Percentiles rank a stretch among this genome's conserved stretches.
These are phyloP conservation scores for Hemisphaericaspora xylofermentans DNA, from an alignment of 1,139 yeast genomes.

Conservation along the genomic window DNA sequence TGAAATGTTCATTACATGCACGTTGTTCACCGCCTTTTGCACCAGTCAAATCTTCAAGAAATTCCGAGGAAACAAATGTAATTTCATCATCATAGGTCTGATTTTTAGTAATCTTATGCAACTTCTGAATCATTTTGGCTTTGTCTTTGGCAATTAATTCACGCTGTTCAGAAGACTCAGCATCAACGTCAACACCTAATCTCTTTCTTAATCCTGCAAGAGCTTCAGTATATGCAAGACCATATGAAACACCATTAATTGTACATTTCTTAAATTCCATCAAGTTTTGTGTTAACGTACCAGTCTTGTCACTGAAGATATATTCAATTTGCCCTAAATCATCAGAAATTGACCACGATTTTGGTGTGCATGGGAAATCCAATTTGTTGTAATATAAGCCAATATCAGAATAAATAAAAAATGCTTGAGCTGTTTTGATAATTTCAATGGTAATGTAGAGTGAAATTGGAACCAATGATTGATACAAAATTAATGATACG, in stretches of 20 bases:
- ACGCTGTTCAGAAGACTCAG: conserved; percentile 42
- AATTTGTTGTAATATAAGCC: conserved; percentile 51
- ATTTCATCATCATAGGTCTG: conserved; percentile 40
- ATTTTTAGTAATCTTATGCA: conserved; percentile 19
- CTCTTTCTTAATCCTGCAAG: conserved; percentile 58
- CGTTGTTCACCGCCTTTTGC: conserved; percentile 30
- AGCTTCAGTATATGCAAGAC: conserved; percentile 63
- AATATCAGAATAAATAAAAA: conserved; percentile 52
- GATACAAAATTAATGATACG: conserved; percentile 56
- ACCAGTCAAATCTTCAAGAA: conserved; percentile 38
- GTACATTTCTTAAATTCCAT: conserved; percentile 65
- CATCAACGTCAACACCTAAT: conserved; percentile 53
- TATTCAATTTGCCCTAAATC: conserved; percentile 67
- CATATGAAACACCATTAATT: conserved; percentile 53
- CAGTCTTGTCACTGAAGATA: conserved; percentile 61
- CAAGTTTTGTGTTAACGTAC: conserved; percentile 58
- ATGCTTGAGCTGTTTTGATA: conserved; percentile 59
- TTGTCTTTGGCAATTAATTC: conserved; percentile 39
- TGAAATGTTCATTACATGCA: conserved; percentile 47
- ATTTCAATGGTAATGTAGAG: conserved; percentile 60
- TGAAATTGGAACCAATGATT: conserved; percentile 60
- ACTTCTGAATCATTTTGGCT: conserved; percentile 34
- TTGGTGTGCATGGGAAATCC: conserved; percentile 61
- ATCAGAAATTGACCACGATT: conserved; percentile 62
- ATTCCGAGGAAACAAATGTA: conserved; percentile 49